Base-by-base conservation (phyloP, 768 basidiomycete genomes). In the Omphalotus guepiniiformis region DNA sequence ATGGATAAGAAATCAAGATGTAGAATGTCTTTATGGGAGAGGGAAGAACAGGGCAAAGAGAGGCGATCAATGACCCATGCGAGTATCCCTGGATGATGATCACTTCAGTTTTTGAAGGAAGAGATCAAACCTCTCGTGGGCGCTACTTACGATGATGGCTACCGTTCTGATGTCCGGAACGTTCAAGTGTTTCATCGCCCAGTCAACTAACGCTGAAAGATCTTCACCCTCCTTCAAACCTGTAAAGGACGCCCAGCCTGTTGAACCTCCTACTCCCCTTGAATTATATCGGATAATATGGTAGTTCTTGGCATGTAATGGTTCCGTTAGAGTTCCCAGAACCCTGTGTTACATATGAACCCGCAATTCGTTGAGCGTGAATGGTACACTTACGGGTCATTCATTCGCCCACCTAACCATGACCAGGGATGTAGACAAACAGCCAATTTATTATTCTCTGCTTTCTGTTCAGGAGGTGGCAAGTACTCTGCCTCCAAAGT, bases 361-460 rank as follows among this genome's bases (percentile, higher is more conserved):
- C 6, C 11, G 3, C 7, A 16, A 7, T 5, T 34, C 34, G 39
- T 50, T 28, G 22, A 44, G 22, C 47, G 29, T 18, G 29, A 35
- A 47, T 19, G n/a, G n/a, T n/a, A n/a, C 47, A 73, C 87, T 58
- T 61, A 91, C 89, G 83, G 77, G 56, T 92, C 88, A 53, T 81
- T 61, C 79, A 83, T 87, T 42, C 67, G 72, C 13, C 88, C 89
- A 1, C 89, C 88, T 0, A 91, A 72, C 75, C 88, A 80, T n/a
- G 85, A 82, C 88, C 88, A 92, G 5, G 90, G 90, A 55, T 92
- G 89, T 9, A 87, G 67, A 54, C 82, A 82, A n/a, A 92, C 64
- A 0, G 82, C 88, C 5, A 85, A 61, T 51, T 77, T 82, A 23
- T 63, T 70, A 6, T 43, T 43, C 42, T 9, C 25, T 6, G 15